Conservation (phyloP, 768 basidiomycete species). For the Auricularia heimuer region DNA sequence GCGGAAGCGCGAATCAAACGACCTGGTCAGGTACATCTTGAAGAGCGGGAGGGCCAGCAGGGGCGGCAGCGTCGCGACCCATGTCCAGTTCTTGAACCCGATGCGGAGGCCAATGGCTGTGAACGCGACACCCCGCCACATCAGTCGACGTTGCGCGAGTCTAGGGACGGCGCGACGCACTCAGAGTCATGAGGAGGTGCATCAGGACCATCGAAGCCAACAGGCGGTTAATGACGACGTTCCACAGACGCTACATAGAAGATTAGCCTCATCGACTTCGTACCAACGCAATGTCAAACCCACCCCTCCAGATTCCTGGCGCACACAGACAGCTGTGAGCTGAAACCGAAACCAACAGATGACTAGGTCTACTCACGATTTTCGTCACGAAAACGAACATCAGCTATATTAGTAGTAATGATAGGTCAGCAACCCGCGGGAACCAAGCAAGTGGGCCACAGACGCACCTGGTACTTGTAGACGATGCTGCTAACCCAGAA, state of each 20-base stretch:
- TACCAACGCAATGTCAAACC: constrained; percentile 21
- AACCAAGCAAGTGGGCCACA: constrained; percentile 10
- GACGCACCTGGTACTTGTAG: constrained; percentile 5
- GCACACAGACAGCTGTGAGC: too few relatives aligned
- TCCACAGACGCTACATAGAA: constrained; percentile 70
- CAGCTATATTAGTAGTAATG: constrained; percentile 56
- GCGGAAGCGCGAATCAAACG: constrained; percentile 57
- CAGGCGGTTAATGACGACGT: constrained; percentile 84
- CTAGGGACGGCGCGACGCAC: constrained; percentile 38
- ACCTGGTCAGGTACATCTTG: constrained; percentile 73
- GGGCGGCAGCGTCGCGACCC: constrained; percentile 81
- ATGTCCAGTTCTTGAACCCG: constrained; percentile 60
- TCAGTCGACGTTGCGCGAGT: neutral
- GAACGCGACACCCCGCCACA: neutral
- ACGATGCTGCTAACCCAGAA: constrained; percentile 49
- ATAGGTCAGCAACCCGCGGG: neutral
- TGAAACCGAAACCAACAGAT: too few relatives aligned
- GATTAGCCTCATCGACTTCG: constrained; percentile 3
- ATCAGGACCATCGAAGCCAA: constrained; percentile 71
- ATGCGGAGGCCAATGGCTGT: constrained; percentile 80
- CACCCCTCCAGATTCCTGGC: constrained; percentile 72
- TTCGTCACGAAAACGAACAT: constrained; percentile 89
- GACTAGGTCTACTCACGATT: constrained; percentile 32
- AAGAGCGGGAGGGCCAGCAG: constrained; percentile 67
- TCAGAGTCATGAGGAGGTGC: constrained; percentile 80